Conservation (phyloP, 139 green algal genomes). For the Chlorella vulgaris region DNA sequence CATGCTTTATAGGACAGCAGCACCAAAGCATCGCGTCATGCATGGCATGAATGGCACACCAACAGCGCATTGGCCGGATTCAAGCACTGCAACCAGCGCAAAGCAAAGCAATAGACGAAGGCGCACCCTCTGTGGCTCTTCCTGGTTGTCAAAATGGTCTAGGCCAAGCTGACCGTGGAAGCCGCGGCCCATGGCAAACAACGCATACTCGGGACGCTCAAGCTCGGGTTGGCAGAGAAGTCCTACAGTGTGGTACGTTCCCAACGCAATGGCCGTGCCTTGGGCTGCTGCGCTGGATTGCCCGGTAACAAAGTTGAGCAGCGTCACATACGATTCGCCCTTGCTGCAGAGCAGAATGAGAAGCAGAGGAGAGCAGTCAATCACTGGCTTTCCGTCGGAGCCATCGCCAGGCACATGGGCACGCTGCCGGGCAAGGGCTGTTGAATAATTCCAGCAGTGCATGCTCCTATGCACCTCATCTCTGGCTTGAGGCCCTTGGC, state of each 20-base stretch:
- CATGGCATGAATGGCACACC: background rate
- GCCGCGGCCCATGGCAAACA: constrained; percentile 55
- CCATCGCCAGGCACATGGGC: no score
- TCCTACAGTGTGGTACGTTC: constrained; percentile 71
- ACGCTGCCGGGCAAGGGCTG: no score
- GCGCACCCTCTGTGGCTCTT: constrained; percentile 23
- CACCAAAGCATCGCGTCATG: background rate
- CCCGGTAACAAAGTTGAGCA: constrained; percentile 75
- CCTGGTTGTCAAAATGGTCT: constrained; percentile 44
- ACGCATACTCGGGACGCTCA: constrained; percentile 28
- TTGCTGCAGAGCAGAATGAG: constrained; percentile 45
- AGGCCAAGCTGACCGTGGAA: constrained; percentile 87
- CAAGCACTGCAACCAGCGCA: no score
- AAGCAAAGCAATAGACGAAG: no score
- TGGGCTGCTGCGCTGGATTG: constrained; percentile 72
- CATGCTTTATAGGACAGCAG: background rate
- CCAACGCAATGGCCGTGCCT: constrained; percentile 69
- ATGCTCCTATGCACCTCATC: constrained; percentile 45
- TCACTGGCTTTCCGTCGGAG: no score
- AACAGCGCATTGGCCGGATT: background rate
- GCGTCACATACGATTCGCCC: constrained; percentile 60
- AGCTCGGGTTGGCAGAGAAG: constrained; percentile 59
- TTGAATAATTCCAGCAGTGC: no score
- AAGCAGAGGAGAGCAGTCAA: background rate
- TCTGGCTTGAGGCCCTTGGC: constrained; percentile 70